Evolutionary conservation across 2,329 filamentous ascomycete genomes (phyloP).

Genomic region (Monosporascus sp.): DNA sequence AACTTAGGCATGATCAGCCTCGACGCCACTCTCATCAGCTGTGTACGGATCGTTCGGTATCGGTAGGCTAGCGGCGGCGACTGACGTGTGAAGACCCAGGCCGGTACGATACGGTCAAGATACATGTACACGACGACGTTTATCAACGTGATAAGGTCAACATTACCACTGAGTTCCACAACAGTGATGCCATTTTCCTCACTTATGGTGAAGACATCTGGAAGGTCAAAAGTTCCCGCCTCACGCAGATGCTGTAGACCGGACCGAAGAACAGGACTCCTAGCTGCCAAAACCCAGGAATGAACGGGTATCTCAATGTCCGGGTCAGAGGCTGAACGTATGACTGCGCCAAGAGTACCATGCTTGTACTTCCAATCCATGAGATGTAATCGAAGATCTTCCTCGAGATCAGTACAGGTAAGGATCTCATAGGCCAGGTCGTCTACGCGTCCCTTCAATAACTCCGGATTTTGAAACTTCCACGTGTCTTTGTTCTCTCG

Average conservation of each 20-base stretch:
- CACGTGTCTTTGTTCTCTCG: constrained; percentile 34
- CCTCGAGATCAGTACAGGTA: constrained; percentile 60
- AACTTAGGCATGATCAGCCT: constrained; percentile 65
- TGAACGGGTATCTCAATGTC: constrained; percentile 75
- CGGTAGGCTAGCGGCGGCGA: constrained; percentile 61
- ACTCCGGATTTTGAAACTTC: constrained; percentile 35
- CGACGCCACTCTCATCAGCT: constrained; percentile 81
- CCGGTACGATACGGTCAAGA: constrained; percentile 71
- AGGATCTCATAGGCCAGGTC: constrained; percentile 49
- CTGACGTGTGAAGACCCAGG: constrained; percentile 76
- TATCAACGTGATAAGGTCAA: constrained; percentile 74
- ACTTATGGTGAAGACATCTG: constrained; percentile 57
- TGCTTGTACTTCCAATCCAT: constrained; percentile 32
- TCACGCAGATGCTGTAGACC: constrained; percentile 55
- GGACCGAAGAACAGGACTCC: constrained; percentile 64
- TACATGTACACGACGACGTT: constrained; percentile 79
- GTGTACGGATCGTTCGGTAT: constrained; percentile 73
- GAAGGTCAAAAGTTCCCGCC: constrained; percentile 47
- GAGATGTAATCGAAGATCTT: constrained; percentile 52
- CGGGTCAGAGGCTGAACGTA: constrained; percentile 57
- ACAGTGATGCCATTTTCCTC: constrained; percentile 45
- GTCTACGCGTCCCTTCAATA: constrained; percentile 49
- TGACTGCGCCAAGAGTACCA: constrained; percentile 36
- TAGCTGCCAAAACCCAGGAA: constrained; percentile 69
- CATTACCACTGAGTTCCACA: constrained; percentile 58